phyloP scores from a whole-genome alignment of 2,329 filamentous ascomycete genomes.

The Mycocentrospora acerina region DNA sequence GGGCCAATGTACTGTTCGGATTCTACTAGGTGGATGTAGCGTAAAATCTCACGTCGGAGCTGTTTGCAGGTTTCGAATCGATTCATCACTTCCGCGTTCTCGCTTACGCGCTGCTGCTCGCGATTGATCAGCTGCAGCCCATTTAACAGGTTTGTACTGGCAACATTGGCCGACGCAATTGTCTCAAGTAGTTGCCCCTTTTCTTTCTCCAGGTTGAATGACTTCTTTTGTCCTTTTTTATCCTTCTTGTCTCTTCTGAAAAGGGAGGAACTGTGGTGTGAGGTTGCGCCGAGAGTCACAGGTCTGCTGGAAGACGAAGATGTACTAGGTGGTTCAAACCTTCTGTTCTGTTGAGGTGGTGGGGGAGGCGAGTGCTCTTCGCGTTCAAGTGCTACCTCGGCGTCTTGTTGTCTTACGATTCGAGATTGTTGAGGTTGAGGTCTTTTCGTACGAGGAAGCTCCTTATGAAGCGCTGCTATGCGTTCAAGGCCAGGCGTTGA shows the following conservation, averaged over 20 bases:
- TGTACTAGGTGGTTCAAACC: slow-evolving; percentile 27
- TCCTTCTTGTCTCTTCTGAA: slow-evolving; percentile 55
- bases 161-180: slow-evolving; percentile 88
- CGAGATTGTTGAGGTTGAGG: slow-evolving; percentile 71
- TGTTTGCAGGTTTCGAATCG: slow-evolving; percentile 86
- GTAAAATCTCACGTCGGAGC: slow-evolving; percentile 78
- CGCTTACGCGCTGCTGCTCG: slow-evolving; percentile 82
- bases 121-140: slow-evolving; percentile 87
- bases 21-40: slow-evolving; percentile 91
- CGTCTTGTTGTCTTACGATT: slow-evolving; percentile 77
- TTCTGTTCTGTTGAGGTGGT: slow-evolving; percentile 28
- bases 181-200: slow-evolving; percentile 82
- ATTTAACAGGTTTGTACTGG: slow-evolving; percentile 88
- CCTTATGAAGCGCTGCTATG: slow-evolving; percentile 75
- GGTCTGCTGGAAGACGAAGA: slow-evolving; percentile 33
- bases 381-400: slow-evolving; percentile 69
- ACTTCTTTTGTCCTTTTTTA: slow-evolving; percentile 56
- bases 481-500: slow-evolving; percentile 76
- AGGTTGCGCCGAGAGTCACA: slow-evolving; percentile 29
- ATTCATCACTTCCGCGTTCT: slow-evolving; percentile 72
- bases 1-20: slow-evolving; percentile 87
- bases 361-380: slow-evolving; percentile 51
- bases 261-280: slow-evolving; percentile 54
- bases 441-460: slow-evolving; percentile 64
- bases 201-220: slow-evolving; percentile 84